A percentile compares a stretch with the other conserved stretches of the same genome.
phyloP scores from a whole-genome alignment of 31 red algal species.

The Asparagopsis taxiformis region DNA sequence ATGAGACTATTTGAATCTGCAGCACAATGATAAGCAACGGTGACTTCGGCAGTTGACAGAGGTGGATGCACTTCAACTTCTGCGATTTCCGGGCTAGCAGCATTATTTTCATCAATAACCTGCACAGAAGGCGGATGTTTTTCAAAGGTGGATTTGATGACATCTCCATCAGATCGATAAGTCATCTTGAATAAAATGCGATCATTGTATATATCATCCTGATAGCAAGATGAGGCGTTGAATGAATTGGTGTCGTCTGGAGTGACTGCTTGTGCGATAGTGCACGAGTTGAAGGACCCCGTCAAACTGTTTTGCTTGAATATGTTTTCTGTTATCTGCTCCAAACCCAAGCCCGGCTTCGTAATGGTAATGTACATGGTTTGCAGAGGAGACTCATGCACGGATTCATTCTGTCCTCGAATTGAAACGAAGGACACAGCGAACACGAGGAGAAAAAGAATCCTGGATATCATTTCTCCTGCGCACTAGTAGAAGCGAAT shows the following conservation, averaged over 20 bases:
- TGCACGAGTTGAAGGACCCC: conserved; percentile 61
- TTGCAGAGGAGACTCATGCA: background rate
- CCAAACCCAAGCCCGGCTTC: conserved; percentile 44
- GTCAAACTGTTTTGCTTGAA: conserved; percentile 41
- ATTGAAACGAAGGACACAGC: background rate
- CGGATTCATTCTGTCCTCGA: background rate
- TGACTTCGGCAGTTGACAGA: conserved; percentile 37
- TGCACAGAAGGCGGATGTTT: conserved; percentile 24
- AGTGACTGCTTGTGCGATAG: background rate
- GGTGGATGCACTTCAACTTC: conserved; percentile 4
- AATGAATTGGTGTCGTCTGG: background rate
- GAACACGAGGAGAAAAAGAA: too few species aligned
- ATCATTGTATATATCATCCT: conserved; percentile 68
- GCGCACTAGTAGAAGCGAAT: too few species aligned
- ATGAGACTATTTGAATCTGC: conserved; percentile 17
- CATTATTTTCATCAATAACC: background rate
- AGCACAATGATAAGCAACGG: conserved; percentile 53
- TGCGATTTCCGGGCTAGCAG: conserved; percentile 17
- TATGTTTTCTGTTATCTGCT: conserved; percentile 22
- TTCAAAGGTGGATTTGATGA: conserved; percentile 34
- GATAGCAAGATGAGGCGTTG: conserved; percentile 25
- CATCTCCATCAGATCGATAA: conserved; percentile 4
- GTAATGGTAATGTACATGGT: conserved; percentile 34
- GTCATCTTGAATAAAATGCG: conserved; percentile 57
- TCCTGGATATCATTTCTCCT: too few species aligned